Base-by-base conservation (phyloP, 305 asterid species). In the Plantago rigida region DNA sequence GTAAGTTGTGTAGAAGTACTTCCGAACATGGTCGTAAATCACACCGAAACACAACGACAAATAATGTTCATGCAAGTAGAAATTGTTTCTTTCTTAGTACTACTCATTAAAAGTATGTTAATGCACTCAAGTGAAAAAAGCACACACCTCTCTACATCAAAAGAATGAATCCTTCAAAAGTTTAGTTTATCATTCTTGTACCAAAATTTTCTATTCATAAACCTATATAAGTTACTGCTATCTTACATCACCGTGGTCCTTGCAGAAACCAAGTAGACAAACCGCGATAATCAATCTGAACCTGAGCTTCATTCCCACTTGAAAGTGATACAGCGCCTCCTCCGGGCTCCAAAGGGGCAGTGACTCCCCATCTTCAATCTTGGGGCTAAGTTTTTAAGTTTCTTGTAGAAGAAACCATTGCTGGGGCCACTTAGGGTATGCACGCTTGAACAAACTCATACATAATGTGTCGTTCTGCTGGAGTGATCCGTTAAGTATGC, bases 401-500 rank as follows among this genome's bases (percentile, higher is more conserved):
- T 66, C 69, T 36, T 75, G 77, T 31, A 81, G 70, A 0, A 95
- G 98, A 73, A 71, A 88, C 93, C 89, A 84, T 51, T 72, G 82
- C 54, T 81, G 83, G 36, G 96, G 95, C 96, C 96, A 86, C 74
- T 87, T 88, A 13, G 98, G 96, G 68, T 88, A 92, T 3, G 84
- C 53, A 28, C 98, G 93, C 70, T 92, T 92, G 66, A 73, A 88
- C 71, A 92, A 75, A 63, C 86, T 88, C 96, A 92, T 86, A 62
- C 98, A 92, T 8, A 88, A 83, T 0, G 98, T 88, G 78, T 92
- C 96, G 10, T 84, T 88, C 71, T 92, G 98, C 81, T 86, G 96
- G 48, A 88, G 85, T 59, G 83, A 82, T 5, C 91, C 94, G 8
- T 88, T 84, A 3, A 92, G 73, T 36, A 86, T 71, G 75, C 95